Conservation (phyloP, 2,329 filamentous ascomycete genomes). For the Uncinocarpus reesii region DNA sequence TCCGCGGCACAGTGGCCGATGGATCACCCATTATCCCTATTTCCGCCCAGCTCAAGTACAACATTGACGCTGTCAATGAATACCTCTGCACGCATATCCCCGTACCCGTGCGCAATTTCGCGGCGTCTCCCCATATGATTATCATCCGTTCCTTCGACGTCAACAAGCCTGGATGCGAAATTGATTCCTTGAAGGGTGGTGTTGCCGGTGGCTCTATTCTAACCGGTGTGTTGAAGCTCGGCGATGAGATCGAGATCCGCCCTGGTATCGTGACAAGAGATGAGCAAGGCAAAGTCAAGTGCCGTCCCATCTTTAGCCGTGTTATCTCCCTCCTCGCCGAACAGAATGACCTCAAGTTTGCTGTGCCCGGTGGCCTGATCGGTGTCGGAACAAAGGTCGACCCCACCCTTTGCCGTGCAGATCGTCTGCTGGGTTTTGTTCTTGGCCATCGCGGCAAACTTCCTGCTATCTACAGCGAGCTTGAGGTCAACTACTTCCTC, state of each 20-base stretch:
- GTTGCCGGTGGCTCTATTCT: constrained; percentile 95
- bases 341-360: constrained; percentile 96
- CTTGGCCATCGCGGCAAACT: constrained; percentile 87
- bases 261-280: constrained; percentile 98
- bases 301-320: constrained; percentile 91
- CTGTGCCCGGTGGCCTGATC: constrained; percentile 92
- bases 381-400: constrained; percentile 97
- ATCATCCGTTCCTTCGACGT: constrained; percentile 98
- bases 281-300: constrained; percentile 84
- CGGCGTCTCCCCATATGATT: constrained; percentile 91
- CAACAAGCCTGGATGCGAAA: constrained; percentile 98
- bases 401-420: constrained; percentile 93
- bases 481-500: constrained; percentile 99
- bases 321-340: constrained; percentile 94
- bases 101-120: constrained; percentile 82
- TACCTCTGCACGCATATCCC: constrained; percentile 92
- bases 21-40: constrained; percentile 94
- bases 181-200: constrained; percentile 96
- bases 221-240: constrained; percentile 91
- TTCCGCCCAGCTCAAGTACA: constrained; percentile 96
- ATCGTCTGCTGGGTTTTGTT: constrained; percentile 97
- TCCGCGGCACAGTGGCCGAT: constrained; percentile 90
- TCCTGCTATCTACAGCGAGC: constrained; percentile 93
- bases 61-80: constrained; percentile 97
- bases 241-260: constrained; percentile 96